These are phyloP conservation scores for Pythium sp. DNA, from an alignment of 352 stramenopile species.

Conservation along the genomic window DNA sequence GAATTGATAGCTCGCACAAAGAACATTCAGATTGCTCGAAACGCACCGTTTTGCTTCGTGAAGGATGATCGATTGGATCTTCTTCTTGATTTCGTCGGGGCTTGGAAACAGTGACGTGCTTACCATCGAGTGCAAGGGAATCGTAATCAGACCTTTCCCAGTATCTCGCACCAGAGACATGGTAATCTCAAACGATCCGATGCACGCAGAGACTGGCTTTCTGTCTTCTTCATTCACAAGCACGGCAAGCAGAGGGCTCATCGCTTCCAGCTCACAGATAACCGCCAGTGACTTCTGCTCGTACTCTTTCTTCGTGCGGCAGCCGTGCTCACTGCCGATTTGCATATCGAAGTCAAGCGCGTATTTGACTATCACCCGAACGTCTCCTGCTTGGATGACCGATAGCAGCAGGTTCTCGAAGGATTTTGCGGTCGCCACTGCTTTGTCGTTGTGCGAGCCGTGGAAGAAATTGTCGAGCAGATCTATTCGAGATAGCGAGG, in stretches of 20 bases:
- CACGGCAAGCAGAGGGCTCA: constrained; percentile 50
- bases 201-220: constrained; percentile 15
- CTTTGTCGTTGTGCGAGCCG: constrained; percentile 46
- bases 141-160: constrained; percentile 20
- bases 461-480: constrained; percentile 63
- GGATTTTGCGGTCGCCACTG: constrained; percentile 31
- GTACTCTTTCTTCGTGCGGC: constrained; percentile 50
- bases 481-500: constrained; percentile 21
- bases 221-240: constrained; percentile 31
- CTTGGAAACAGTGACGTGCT: constrained; percentile 46
- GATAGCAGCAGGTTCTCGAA: constrained; percentile 62
- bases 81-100: constrained; percentile 45
- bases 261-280: constrained; percentile 38
- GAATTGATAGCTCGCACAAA: not conserved
- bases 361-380: constrained; percentile 41
- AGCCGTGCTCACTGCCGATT: constrained; percentile 41
- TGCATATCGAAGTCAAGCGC: constrained; percentile 34
- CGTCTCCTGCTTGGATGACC: constrained; percentile 47
- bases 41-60: constrained; percentile 61
- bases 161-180: constrained; percentile 37
- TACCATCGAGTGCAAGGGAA: constrained; percentile 59
- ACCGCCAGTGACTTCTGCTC: constrained; percentile 38
- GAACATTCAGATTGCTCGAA: not conserved
- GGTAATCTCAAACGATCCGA: constrained; percentile 55
- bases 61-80: constrained; percentile 48